Percentiles rank a stretch among this genome's conserved stretches.
Conservation (phyloP, 169 alveolate species). For the Plasmodium relictum region DNA sequence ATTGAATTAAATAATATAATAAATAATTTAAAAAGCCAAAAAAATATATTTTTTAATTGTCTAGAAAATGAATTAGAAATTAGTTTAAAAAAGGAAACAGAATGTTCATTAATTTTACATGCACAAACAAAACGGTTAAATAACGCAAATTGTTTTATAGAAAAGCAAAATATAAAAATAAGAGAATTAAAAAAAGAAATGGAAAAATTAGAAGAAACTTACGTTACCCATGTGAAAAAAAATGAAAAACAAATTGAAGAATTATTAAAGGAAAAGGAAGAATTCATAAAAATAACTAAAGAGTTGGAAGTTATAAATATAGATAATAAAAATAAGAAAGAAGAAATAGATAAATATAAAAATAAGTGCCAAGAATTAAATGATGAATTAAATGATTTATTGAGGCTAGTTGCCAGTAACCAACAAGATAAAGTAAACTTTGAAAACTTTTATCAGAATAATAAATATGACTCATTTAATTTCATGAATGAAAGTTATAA, state of each 20-base stretch:
- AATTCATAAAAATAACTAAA: conserved; percentile 20
- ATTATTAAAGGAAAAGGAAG: conserved; percentile 40
- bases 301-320: conserved; percentile 18
- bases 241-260: conserved; percentile 16
- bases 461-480: not conserved
- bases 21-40: conserved; percentile 28
- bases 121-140: conserved; percentile 40
- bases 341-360: conserved; percentile 36
- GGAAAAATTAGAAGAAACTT: conserved; percentile 18
- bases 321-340: conserved; percentile 44
- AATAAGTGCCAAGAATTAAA: conserved; percentile 31
- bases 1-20: conserved; percentile 34
- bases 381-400: conserved; percentile 26
- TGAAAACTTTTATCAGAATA: conserved; percentile 11
- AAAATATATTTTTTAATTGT: conserved; percentile 10
- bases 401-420: conserved; percentile 8
- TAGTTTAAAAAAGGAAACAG: conserved; percentile 45
- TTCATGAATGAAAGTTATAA: not conserved
- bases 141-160: conserved; percentile 23
- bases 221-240: conserved; percentile 3
- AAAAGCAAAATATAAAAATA: conserved; percentile 8
- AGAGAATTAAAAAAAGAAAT: not conserved
- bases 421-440: not conserved
- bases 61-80: conserved; percentile 26
- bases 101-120: conserved; percentile 18